Conservation (phyloP, 306 rosid species). For the Pyrus communis region DNA sequence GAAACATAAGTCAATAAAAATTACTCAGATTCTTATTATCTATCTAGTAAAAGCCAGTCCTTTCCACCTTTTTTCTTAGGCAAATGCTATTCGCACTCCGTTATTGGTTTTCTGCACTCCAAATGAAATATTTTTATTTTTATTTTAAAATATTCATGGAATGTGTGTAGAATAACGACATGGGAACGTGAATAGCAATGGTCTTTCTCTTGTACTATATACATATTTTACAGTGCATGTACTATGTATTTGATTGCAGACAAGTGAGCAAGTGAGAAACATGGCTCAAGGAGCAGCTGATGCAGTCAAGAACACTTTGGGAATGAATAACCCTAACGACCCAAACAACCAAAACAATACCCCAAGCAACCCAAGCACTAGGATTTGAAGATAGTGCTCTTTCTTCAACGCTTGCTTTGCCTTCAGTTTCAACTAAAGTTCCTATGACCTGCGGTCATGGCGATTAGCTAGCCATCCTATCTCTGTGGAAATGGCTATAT, state of each 20-base stretch:
- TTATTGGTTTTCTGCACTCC: background rate
- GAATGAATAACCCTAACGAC: conserved; percentile 29
- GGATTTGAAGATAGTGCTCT: conserved; percentile 3
- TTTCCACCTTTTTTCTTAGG: background rate
- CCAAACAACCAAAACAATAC: background rate
- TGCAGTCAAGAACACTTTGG: conserved; percentile 48
- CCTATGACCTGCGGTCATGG: background rate
- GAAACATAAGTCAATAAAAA: background rate
- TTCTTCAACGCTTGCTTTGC: background rate
- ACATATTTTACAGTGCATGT: background rate
- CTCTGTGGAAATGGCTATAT: background rate
- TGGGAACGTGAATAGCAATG: background rate
- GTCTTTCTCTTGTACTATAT: background rate
- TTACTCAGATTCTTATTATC: too few relatives aligned
- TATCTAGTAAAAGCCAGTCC: background rate
- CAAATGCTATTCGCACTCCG: background rate
- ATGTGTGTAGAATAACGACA: background rate
- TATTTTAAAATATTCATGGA: background rate
- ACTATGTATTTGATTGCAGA: conserved; percentile 13
- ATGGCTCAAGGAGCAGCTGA: conserved; percentile 59
- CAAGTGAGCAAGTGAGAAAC: conserved; percentile 52
- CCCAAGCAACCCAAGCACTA: background rate
- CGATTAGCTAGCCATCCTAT: background rate
- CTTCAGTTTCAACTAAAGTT: background rate
- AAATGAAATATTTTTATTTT: background rate